Conservation (phyloP, 23 red algal genomes). For the Chondrus crispus region DNA sequence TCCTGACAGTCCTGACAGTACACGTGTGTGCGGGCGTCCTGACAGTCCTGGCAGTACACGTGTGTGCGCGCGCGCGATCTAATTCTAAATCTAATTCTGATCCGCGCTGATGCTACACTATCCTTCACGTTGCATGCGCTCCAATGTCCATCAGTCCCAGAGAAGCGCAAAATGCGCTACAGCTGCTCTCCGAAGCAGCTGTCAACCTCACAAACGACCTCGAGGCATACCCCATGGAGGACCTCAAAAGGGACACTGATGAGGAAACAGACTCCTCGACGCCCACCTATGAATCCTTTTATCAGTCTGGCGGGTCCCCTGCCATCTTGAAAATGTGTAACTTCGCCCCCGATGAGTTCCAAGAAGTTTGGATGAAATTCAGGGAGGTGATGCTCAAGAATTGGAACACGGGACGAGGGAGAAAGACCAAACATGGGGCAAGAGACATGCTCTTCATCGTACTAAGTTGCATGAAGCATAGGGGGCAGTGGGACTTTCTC, state of each 20-base stretch:
- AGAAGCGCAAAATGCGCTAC: not conserved
- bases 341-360: not conserved
- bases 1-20: too few relatives aligned
- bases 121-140: too few relatives aligned
- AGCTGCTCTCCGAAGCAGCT: not conserved
- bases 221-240: not conserved
- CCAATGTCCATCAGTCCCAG: too few relatives aligned
- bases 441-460: not conserved
- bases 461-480: not conserved
- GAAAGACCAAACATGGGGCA: too few relatives aligned
- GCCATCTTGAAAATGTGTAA: not conserved
- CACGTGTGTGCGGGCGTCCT: too few relatives aligned
- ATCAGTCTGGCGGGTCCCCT: not conserved
- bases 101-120: too few relatives aligned
- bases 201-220: not conserved
- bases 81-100: too few relatives aligned
- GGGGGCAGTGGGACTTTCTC: not conserved
- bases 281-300: conserved; percentile 18
- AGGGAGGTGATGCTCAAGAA: not conserved
- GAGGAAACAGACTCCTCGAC: conserved; percentile 28
- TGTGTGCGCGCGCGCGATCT: too few relatives aligned
- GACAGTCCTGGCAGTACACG: too few relatives aligned
- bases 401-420: not conserved
- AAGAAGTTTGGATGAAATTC: not conserved
- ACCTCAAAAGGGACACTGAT: not conserved